Evolutionary conservation across 2,329 filamentous ascomycete genomes (phyloP).

Genomic region (Ceratocystis huliohia): DNA sequence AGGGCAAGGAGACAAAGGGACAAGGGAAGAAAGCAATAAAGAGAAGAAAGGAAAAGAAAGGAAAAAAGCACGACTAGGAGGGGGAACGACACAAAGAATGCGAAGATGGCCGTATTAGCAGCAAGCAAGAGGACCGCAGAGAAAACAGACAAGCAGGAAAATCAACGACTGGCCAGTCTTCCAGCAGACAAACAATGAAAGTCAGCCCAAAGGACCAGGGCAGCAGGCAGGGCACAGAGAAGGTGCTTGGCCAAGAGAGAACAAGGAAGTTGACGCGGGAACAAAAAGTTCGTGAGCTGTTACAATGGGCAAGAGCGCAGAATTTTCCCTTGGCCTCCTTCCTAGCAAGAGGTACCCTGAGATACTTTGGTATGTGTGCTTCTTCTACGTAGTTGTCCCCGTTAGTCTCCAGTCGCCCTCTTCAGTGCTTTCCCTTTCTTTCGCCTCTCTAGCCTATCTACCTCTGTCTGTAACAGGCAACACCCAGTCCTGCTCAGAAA

Average conservation of each 20-base stretch:
- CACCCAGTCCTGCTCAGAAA: not conserved
- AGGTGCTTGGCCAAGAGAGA: not conserved
- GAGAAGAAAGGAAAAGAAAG: not conserved
- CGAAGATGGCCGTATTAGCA: not conserved
- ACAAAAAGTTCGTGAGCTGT: conserved; percentile 10
- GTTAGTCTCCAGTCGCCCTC: not conserved
- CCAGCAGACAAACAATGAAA: not conserved
- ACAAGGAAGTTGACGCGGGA: conserved; percentile 5
- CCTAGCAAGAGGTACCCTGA: not conserved
- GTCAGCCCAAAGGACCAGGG: not conserved
- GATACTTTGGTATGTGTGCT: not conserved
- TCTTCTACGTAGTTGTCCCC: not conserved
- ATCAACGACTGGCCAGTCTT: no score
- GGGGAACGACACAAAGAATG: not conserved
- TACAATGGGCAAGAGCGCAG: not conserved
- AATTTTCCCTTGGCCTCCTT: not conserved
- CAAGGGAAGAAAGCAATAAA: not conserved
- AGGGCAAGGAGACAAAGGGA: not conserved
- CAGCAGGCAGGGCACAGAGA: not conserved
- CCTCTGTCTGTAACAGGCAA: not conserved
- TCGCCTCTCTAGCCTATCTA: not conserved
- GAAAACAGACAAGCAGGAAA: not conserved
- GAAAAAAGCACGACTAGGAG: not conserved
- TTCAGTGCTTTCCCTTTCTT: no score
- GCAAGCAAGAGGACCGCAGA: not conserved